Evolutionary conservation across 306 rosid genomes (phyloP).

Genomic region (Medicago lupulina): DNA sequence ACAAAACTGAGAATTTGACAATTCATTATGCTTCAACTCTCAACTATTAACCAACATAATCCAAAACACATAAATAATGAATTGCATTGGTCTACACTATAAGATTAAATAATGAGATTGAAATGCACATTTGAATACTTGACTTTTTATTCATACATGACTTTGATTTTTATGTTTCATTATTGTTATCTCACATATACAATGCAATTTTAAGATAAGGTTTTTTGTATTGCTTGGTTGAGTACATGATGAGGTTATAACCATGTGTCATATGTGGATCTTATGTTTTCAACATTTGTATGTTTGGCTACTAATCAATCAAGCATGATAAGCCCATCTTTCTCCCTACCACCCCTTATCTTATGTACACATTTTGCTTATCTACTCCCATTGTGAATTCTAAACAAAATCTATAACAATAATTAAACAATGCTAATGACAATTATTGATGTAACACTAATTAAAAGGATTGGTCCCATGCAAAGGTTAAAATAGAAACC

Average conservation of each 20-base stretch:
- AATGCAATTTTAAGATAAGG: conserved; percentile 46
- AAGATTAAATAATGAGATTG: not conserved
- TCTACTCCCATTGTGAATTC: conserved; percentile 21
- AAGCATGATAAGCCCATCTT: conserved; percentile 45
- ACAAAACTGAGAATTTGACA: not conserved
- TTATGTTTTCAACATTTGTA: conserved; percentile 29
- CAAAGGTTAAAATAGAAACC: not conserved
- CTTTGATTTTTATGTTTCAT: not conserved
- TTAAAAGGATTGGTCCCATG: not conserved
- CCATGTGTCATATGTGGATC: conserved; percentile 37
- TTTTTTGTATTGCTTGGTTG: conserved; percentile 33
- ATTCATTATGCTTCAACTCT: not conserved
- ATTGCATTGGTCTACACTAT: too few species aligned
- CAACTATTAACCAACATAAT: not conserved
- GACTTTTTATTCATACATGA: not conserved
- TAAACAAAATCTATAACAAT: conserved; percentile 8
- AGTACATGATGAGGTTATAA: conserved; percentile 27
- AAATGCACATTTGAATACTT: conserved; percentile 14
- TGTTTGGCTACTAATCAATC: conserved; percentile 43
- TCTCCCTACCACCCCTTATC: conserved; percentile 35
- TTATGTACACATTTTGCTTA: conserved; percentile 40
- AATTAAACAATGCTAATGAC: not conserved
- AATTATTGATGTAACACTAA: not conserved
- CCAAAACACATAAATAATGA: not conserved
- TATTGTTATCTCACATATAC: conserved; percentile 22